Evolutionary conservation across 805 yeast species (phyloP), one percentile per base, ranked within the genome.

Genomic region (Candida nanaspora): DNA sequence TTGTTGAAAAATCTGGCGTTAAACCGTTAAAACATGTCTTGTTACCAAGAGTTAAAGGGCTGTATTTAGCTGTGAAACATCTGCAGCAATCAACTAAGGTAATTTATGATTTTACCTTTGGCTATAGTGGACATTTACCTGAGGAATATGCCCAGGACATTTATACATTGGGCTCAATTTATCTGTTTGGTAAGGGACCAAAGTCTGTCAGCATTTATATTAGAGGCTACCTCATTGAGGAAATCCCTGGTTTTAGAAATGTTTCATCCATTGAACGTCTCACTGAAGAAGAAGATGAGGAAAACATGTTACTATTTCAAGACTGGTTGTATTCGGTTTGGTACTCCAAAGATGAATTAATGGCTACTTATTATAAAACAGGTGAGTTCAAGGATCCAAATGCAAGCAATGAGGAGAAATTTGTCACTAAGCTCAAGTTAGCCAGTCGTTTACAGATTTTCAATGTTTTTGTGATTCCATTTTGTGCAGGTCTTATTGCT

Each of bases 71-170:
- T 8, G 68, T 89, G 43, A 65, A 72, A 38, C 71, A 74, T 42
- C 69, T 91, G 45, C 60, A 69, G 18, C 57, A 66, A 9, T 65
- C 81, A 5, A 70, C 77, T 13, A 72, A 73, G 28, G 72, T 68
- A 6, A 72, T 93, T 0, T 86, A 87, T 54, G 97, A 93, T 61
- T 62, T 86, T 28, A 86, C 98, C 0, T 70, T 86, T 33, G 96
- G 82, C 1, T 93, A 88, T 60, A 70, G 81, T 5, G 96, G 88
- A 11, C 78, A 86, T 36, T 62, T 57, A 31, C 61, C 74, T 1
- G 68, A 68, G 6, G 80, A 78, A 44, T 82, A 72, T 54, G 96
- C 95, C 2, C 96, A 93, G 58, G 82, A 80, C 48, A 69, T 71
- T 27, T 93, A 74, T 59, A 76, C 87, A 2, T 66, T 93, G 41